Evolutionary conservation across 441 rosid genomes (phyloP), one percentile per base, ranked within the genome.

Genomic region (Adansonia rubrostipa): DNA sequence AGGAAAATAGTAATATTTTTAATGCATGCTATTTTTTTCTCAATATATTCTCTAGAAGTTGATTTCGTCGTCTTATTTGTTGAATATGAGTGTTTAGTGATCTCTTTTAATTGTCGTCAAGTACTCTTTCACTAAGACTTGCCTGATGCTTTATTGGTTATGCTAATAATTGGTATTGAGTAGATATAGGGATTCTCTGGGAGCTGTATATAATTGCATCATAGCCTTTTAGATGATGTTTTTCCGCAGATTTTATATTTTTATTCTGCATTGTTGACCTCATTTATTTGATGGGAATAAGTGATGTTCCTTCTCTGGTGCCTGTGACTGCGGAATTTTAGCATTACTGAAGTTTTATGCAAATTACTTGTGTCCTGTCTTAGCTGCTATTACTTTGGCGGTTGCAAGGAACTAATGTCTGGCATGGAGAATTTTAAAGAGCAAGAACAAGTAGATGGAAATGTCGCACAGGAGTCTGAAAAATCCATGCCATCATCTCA

Each of bases 381-480:
- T 15, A 65, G 80, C 74, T 75, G 81, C 76, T 68, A 45, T 48
- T 56, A 6, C 74, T 77, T 76, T 79, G 77, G 87, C 28, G 65
- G 79, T 42, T 82, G 65, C 71, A 67, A 63, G 78, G 78, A 70
- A 79, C 81, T 76, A 56, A 87, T 87, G 92, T 88, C 93, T 73
- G 87, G 80, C 80, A 88, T 79, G 85, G 97, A 88, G 85, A 88
- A 90, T 74, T 83, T 73, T 64, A 91, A 88, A 79, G 93, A 79
- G 63, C 91, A 83, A 60, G 86, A 85, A 56, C 86, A 73, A 65
- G 86, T 81, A 6, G 86, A 81, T 22, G 96, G 82, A 82, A 84
- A 83, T 83, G 75, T 80, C 54, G 22, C 81, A 3, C 82, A 71
- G 62, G 89, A 85, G 56, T 57, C 80, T n/a, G 89, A 83, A 7